These are phyloP conservation scores for Ophiostoma fasciatum DNA, from an alignment of 2,329 filamentous ascomycete genomes.

Conservation along the genomic window DNA sequence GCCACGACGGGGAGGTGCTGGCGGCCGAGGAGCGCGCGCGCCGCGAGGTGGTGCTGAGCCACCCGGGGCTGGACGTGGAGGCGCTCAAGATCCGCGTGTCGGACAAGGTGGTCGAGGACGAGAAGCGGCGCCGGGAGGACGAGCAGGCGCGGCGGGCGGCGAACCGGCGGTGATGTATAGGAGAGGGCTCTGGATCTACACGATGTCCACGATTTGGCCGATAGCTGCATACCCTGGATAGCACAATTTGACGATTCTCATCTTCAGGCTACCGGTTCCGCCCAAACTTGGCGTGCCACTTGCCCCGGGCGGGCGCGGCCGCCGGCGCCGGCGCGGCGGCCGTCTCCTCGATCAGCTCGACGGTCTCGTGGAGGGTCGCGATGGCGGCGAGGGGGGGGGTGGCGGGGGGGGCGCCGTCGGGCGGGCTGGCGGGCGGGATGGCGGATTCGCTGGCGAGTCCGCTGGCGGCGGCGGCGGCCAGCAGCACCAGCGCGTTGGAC, in stretches of 20 bases:
- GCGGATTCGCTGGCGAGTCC: too few species aligned
- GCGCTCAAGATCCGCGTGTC: constrained; percentile 46
- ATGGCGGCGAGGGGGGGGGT: constrained; percentile 30
- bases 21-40: constrained; percentile 44
- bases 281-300: constrained; percentile 47
- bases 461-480: constrained; percentile 19
- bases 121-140: constrained; percentile 16
- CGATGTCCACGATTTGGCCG: too few species aligned
- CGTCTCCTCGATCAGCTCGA: constrained; percentile 38
- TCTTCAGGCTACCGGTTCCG: constrained; percentile 28
- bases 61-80: constrained; percentile 44
- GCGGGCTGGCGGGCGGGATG: too few species aligned
- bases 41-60: constrained; percentile 37
- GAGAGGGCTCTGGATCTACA: too few species aligned
- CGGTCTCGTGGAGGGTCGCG: constrained; percentile 44
- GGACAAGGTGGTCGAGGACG: constrained; percentile 31
- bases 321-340: not conserved
- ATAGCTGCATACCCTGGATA: too few species aligned
- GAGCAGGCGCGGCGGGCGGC: not conserved
- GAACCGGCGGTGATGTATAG: not conserved
- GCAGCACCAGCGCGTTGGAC: constrained; percentile 48
- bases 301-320: constrained; percentile 25
- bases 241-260: too few species aligned
- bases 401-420: not conserved
- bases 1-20: constrained; percentile 48